phyloP scores from a whole-genome alignment of 169 alveolate species.

The Plasmodium blacklocki region DNA sequence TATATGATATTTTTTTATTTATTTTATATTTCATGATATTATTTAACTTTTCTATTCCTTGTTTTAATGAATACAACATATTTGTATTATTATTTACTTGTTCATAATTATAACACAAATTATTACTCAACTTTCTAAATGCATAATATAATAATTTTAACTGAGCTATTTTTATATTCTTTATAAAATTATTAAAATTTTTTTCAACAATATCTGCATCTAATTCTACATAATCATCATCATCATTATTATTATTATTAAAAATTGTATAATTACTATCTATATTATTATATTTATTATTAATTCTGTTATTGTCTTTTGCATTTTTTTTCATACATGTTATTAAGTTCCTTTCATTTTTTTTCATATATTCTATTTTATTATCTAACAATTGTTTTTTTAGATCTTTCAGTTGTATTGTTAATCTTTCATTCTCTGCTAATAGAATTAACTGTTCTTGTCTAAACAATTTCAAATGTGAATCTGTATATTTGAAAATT shows the following conservation, averaged over 20 bases:
- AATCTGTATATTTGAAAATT: constrained; percentile 78
- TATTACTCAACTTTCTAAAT: constrained; percentile 57
- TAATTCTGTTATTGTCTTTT: neutral
- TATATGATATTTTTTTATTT: constrained; percentile 12
- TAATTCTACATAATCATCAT: constrained; percentile 47
- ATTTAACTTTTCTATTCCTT: constrained; percentile 38
- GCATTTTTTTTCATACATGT: constrained; percentile 40
- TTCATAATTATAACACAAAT: constrained; percentile 26
- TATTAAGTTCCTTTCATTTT: constrained; percentile 39
- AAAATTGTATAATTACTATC: neutral
- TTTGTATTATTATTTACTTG: constrained; percentile 6
- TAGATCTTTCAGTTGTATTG: constrained; percentile 81
- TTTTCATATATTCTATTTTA: constrained; percentile 61
- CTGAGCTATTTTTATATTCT: constrained; percentile 67
- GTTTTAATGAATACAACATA: constrained; percentile 21
- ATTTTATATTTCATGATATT: constrained; percentile 19
- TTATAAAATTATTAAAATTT: constrained; percentile 56
- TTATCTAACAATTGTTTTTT: constrained; percentile 76
- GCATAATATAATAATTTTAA: constrained; percentile 55
- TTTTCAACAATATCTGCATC: constrained; percentile 76
- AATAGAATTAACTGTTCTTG: constrained; percentile 86
- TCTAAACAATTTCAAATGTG: constrained; percentile 83
- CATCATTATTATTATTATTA: no score
- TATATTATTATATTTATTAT: neutral
- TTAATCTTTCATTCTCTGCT: constrained; percentile 86